phyloP scores from a whole-genome alignment of 805 yeast species.

The Myxozyma vanderwaltii region DNA sequence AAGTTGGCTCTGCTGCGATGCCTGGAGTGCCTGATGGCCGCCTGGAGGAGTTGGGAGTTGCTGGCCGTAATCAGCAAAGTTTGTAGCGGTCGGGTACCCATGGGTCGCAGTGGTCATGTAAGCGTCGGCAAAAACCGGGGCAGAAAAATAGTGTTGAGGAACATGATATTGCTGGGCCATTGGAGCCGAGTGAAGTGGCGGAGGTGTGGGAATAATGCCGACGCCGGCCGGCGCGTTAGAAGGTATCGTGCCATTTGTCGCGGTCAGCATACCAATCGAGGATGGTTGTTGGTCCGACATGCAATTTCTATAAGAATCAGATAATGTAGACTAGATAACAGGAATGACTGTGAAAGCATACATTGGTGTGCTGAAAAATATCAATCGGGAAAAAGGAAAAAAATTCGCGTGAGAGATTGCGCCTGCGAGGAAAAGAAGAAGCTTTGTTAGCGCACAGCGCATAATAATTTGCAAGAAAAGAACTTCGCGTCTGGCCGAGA shows the following conservation, averaged over 20 bases:
- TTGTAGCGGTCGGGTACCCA: slow-evolving; percentile 4
- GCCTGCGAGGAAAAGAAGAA: no score
- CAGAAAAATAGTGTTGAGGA: slow-evolving; percentile 20
- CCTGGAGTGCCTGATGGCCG: slow-evolving; percentile 13
- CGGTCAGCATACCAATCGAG: background rate
- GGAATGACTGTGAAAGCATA: no score
- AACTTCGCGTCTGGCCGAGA: no score
- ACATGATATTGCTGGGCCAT: slow-evolving; percentile 10
- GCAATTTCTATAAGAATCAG: background rate
- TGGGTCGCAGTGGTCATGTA: slow-evolving; percentile 2
- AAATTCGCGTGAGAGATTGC: no score
- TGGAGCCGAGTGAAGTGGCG: slow-evolving; percentile 3
- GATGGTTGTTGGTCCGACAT: slow-evolving; percentile 20
- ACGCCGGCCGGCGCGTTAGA: background rate
- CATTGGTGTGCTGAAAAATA: no score
- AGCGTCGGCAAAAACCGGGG: slow-evolving; percentile 2
- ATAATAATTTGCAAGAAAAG: no score
- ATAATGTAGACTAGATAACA: background rate
- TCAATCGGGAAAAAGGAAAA: no score
- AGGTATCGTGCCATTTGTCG: slow-evolving; percentile 1
- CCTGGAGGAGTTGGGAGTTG: slow-evolving; percentile 25
- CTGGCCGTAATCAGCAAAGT: slow-evolving; percentile 19
- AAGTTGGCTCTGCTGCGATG: slow-evolving; percentile 20
- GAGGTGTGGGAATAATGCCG: slow-evolving; percentile 18
- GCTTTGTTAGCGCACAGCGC: no score